Base-by-base conservation (phyloP, 352 stramenopile genomes). In the Globisporangium megalacanthum region DNA sequence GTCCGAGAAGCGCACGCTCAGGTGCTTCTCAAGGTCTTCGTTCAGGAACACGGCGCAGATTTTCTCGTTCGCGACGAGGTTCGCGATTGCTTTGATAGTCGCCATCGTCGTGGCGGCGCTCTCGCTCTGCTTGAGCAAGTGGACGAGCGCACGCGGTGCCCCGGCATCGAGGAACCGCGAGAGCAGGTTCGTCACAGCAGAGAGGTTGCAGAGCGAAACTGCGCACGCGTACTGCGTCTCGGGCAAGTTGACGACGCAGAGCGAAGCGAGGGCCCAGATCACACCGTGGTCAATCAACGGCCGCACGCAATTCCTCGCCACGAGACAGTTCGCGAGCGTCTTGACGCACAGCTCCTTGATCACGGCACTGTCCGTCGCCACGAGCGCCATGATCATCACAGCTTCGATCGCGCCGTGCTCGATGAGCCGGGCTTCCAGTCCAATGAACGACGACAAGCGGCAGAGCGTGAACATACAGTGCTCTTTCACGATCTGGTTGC, bases 261-360 rank as follows among this genome's bases (percentile, higher is more conserved):
- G 64, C 9, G 83, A 89, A 0, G 75, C 69, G 6, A 92, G 58
- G 4, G 83, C 80, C 83, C 83, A 92, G 51, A 91, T 85, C 56
- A 91, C 74, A 1, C 83, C 80, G 53, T 91, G 75, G 1, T 87
- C 83, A 45, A 90, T 68, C 49, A 92, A 65, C 5, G 79, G 77
- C 13, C 78, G 74, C 39, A 72, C 68, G 36, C 83, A 92, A 52
- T 81, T 64, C 46, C 86, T 82, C 48, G 77, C 68, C 13, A 86
- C 75, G 4, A 92, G 72, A 48, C 83, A 92, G 59, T 92, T 92
- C 41, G 79, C 78, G 3, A 92, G 67, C 6, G 70, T 85, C 65
- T 89, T 88, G 58, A 89, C 70, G 42, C 80, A 89, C 22, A 89
- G 54, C 14, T 73, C 66, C 57, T 91, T 92, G 69, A 91, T 89